These are phyloP conservation scores for Lophiotrema nucula DNA, from an alignment of 495 filamentous ascomycete species.

Conservation along the genomic window DNA sequence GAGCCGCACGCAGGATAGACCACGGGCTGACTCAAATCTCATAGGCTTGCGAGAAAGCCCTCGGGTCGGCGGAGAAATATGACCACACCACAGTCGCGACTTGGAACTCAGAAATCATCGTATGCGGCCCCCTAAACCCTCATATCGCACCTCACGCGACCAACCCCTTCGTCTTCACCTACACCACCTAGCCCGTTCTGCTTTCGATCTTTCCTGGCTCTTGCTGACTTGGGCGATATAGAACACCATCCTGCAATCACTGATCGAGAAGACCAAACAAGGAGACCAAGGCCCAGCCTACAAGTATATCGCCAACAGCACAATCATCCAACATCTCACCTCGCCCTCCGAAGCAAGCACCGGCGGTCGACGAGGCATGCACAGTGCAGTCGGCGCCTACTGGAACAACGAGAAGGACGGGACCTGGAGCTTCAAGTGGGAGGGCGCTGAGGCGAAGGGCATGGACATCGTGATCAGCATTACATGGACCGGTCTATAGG, in stretches of 20 bases:
- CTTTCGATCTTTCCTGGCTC: too few relatives aligned
- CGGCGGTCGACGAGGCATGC: constrained; percentile 88
- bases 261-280: constrained; percentile 73
- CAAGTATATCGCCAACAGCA: constrained; percentile 96
- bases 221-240: too few relatives aligned
- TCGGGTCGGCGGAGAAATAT: constrained; percentile 70
- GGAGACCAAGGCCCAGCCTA: constrained; percentile 53
- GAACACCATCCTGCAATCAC: constrained; percentile 80
- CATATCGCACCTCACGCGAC: neutral
- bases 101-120: constrained; percentile 93
- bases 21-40: constrained; percentile 26
- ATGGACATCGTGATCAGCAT: constrained; percentile 90
- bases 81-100: constrained; percentile 73
- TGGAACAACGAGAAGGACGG: constrained; percentile 98
- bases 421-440: constrained; percentile 97
- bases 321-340: constrained; percentile 85
- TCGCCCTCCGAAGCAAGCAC: constrained; percentile 47
- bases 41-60: constrained; percentile 78
- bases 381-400: constrained; percentile 88
- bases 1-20: too few relatives aligned
- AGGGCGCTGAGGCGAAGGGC: constrained; percentile 76
- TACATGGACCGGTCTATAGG: constrained; percentile 68
- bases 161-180: neutral
- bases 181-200: neutral
- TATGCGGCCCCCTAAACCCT: constrained; percentile 46